Conservation (phyloP, 2,329 filamentous ascomycete species). For the Claviceps quebecensis region DNA sequence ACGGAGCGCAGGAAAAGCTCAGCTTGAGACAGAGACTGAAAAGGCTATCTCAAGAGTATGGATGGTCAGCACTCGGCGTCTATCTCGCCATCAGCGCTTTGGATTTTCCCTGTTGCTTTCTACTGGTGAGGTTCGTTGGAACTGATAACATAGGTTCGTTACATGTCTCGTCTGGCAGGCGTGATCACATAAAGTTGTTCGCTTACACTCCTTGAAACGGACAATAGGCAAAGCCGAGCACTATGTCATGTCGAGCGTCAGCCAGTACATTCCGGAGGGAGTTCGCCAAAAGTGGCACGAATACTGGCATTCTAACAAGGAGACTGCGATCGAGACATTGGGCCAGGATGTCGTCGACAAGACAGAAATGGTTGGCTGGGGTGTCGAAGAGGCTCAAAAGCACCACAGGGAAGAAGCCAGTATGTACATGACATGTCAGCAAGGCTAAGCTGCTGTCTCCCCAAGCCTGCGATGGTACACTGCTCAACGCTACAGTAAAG, state of each 20-base stretch:
- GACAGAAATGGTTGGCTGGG: conserved; percentile 41
- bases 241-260: conserved; percentile 45
- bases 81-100: conserved; percentile 71
- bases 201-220: not conserved
- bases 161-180: not conserved
- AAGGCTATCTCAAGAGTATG: conserved; percentile 82
- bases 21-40: conserved; percentile 60
- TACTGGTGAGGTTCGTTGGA: conserved; percentile 69
- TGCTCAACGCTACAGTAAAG: not conserved
- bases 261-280: conserved; percentile 44
- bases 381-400: conserved; percentile 49
- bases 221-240: conserved; percentile 47
- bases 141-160: conserved; percentile 67
- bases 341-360: conserved; percentile 30
- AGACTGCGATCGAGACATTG: conserved; percentile 27
- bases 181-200: not conserved
- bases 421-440: conserved; percentile 33
- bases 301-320: conserved; percentile 33
- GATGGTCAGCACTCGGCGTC: conserved; percentile 85
- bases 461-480: not conserved
- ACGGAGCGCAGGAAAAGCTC: conserved; percentile 16
- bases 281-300: conserved; percentile 39
- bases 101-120: conserved; percentile 91
- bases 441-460: not conserved
- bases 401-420: conserved; percentile 54